These are phyloP conservation scores for Calonectria fujianensis DNA, from an alignment of 2,329 filamentous ascomycete genomes.

Conservation along the genomic window DNA sequence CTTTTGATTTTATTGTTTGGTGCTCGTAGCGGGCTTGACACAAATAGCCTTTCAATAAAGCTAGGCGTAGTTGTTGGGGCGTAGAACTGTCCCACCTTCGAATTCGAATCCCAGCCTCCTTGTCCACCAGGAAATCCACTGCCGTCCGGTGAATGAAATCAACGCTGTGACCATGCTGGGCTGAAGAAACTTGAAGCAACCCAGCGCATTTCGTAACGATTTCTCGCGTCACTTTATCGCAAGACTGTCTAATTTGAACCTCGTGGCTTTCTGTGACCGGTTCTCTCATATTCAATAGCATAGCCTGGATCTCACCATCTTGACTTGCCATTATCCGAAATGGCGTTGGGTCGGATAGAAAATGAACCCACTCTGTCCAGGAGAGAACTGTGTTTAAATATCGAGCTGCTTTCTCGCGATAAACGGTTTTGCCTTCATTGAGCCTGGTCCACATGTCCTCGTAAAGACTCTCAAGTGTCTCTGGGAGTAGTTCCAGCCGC, in stretches of 20 bases:
- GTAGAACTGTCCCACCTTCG: not conserved
- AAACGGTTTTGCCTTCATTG: not conserved
- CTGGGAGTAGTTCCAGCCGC: not conserved
- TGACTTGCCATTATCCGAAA: not conserved
- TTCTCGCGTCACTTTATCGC: not conserved
- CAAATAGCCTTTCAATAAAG: not conserved
- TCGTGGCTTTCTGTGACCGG: not conserved
- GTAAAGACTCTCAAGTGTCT: not conserved
- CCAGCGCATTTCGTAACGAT: not conserved
- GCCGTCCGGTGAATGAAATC: not conserved
- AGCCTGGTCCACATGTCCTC: not conserved
- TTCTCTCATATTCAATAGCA: not conserved
- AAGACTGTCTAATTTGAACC: not conserved
- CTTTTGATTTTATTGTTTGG: not conserved
- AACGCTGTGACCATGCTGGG: not conserved
- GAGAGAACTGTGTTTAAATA: not conserved
- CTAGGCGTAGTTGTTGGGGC: not conserved
- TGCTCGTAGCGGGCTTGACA: not conserved
- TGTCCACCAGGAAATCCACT: not conserved
- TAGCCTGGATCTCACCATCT: not conserved
- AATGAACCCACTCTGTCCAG: rapidly evolving
- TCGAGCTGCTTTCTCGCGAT: not conserved
- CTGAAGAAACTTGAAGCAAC: not conserved
- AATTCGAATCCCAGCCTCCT: not conserved
- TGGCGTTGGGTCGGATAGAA: not conserved